phyloP scores from a whole-genome alignment of 228 moss, liverwort and hornwort genomes.

The Sphagnum fallax region DNA sequence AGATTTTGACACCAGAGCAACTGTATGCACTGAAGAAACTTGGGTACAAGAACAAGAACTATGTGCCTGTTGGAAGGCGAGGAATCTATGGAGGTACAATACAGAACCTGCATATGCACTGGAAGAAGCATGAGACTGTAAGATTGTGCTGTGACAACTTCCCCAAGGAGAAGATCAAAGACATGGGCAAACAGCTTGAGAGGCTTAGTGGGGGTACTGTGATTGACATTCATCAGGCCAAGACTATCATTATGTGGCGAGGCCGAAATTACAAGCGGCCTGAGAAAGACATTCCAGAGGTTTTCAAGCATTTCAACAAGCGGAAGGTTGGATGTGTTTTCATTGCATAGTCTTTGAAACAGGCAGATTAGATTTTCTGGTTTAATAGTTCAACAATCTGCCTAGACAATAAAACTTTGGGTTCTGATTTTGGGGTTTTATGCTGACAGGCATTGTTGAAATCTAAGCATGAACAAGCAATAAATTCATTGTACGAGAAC shows the following conservation, averaged over 20 bases:
- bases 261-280: slow-evolving; percentile 93
- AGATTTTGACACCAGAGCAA: slow-evolving; percentile 55
- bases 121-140: slow-evolving; percentile 72
- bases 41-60: slow-evolving; percentile 64
- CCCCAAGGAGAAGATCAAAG: slow-evolving; percentile 50
- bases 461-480: slow-evolving; percentile 77
- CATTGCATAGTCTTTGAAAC: background rate
- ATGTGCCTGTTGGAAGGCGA: slow-evolving; percentile 64
- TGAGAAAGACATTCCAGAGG: slow-evolving; percentile 71
- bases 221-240: slow-evolving; percentile 85
- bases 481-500: slow-evolving; percentile 59
- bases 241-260: slow-evolving; percentile 90
- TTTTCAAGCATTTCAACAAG: slow-evolving; percentile 88
- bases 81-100: slow-evolving; percentile 70
- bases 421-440: background rate
- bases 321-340: slow-evolving; percentile 51
- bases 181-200: slow-evolving; percentile 79
- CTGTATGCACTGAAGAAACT: slow-evolving; percentile 54
- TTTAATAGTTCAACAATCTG: no score
- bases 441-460: slow-evolving; percentile 65
- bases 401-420: no score
- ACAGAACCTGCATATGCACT: slow-evolving; percentile 70
- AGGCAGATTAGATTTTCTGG: no score
- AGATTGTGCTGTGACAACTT: slow-evolving; percentile 50
- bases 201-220: slow-evolving; percentile 81